Conservation (phyloP, 495 filamentous ascomycete genomes). For the Aspergillus hancockii region DNA sequence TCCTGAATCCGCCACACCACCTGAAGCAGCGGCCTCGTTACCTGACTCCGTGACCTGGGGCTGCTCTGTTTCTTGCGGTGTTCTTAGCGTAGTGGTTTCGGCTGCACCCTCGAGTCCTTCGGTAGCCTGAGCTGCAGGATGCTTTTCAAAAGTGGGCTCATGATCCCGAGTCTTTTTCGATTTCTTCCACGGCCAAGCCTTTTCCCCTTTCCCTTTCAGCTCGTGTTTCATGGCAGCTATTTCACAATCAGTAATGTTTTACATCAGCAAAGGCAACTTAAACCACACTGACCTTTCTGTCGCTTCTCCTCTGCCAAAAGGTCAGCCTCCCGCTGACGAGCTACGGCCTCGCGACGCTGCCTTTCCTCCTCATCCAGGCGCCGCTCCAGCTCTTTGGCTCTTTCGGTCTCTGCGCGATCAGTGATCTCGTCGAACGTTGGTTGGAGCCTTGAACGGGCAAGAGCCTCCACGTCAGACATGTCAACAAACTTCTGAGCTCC, state of each 20-base stretch:
- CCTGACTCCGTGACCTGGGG: neutral
- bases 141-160: constrained; percentile 13
- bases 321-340: constrained; percentile 58
- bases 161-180: constrained; percentile 23
- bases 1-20: constrained; percentile 18
- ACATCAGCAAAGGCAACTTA: neutral
- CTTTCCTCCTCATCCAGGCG: constrained; percentile 55
- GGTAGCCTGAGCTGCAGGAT: constrained; percentile 6
- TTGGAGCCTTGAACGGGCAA: constrained; percentile 78
- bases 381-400: constrained; percentile 58
- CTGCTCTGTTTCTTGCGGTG: constrained; percentile 7
- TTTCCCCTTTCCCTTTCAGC: constrained; percentile 26
- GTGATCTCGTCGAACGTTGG: constrained; percentile 90
- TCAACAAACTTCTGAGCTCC: constrained; percentile 81
- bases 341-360: constrained; percentile 42
- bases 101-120: constrained; percentile 13
- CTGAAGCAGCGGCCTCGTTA: constrained; percentile 11
- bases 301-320: constrained; percentile 51
- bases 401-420: constrained; percentile 68
- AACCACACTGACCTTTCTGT: constrained; percentile 45
- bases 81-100: constrained; percentile 4
- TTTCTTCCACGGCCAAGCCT: constrained; percentile 33
- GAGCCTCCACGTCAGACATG: constrained; percentile 73
- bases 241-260: constrained; percentile 16
- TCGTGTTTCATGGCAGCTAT: constrained; percentile 48